Evolutionary conservation across 257 asterid species (phyloP), one percentile per base, ranked within the genome.

Genomic region (Marsdenia floribunda): DNA sequence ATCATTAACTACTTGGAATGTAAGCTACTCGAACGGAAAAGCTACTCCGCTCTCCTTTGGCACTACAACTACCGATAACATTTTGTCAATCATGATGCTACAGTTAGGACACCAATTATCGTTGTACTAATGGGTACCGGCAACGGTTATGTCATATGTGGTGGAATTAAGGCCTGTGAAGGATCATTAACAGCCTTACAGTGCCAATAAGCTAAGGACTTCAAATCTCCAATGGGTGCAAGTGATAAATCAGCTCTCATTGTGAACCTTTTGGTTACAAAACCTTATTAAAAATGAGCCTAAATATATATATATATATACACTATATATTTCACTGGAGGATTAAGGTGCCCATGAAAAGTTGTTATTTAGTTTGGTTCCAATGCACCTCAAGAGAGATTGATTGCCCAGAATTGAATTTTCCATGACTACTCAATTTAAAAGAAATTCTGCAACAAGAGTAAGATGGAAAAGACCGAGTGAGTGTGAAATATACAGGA

Each of bases 1-100:
- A 66, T 66, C 16, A 66, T 37, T 66, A 38, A 49, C 18, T 66
- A 66, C 71, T 66, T 66, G 71, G 71, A 66, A 66, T 38, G 71
- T n/a, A 66, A 66, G 71, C 71, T 38, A 66, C 70, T 65, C 70
- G 61, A 55, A n/a, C 37, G 6, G 35, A 58, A 58, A 44, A 58
- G 37, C 22, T 22, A 24, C 29, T 54, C 29, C 13, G 58, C n/a
- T 53, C 2, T 12, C 42, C 16, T 61, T 26, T 26, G 40, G 42
- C 42, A 61, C 67, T 29, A 26, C 42, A 26, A 26, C 40, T 10
- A 26, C 40, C 8, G 3, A 12, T 26, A 5, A 38, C n/a, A 63
- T 29, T 35, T 13, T 63, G 21, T 63, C 22, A 21, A 6, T 64
- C 69, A 64, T 64, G 69, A 64, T 64, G 24, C 24, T 16, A 2